A percentile compares a stretch with the other conserved stretches of the same genome.
phyloP scores from a whole-genome alignment of 345 rosid species.

The Eutrema heterophyllum region DNA sequence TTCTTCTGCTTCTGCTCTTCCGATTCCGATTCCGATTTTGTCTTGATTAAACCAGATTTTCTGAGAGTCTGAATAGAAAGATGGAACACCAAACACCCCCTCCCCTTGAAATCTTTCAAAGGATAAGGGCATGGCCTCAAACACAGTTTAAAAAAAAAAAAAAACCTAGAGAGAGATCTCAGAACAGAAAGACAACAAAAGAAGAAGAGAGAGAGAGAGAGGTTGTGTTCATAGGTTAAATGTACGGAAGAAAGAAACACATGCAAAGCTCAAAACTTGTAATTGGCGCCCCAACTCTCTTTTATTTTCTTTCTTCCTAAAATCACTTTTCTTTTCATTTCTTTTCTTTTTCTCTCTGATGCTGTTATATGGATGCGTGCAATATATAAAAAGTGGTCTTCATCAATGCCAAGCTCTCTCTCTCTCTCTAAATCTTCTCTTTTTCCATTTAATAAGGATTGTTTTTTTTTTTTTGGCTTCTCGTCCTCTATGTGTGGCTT shows the following conservation, averaged over 20 bases:
- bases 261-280: conserved; percentile 38
- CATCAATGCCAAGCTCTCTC: conserved; percentile 20
- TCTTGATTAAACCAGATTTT: conserved; percentile 11
- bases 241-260: conserved; percentile 34
- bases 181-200: conserved; percentile 28
- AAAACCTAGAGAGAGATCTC: conserved; percentile 24
- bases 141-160: not conserved
- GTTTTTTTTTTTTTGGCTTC: not conserved
- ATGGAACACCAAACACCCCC: conserved; percentile 55
- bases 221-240: conserved; percentile 7
- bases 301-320: not conserved
- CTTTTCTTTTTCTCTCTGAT: not conserved
- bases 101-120: conserved; percentile 89
- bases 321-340: conserved; percentile 3
- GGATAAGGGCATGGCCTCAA: conserved; percentile 85
- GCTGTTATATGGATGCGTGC: conserved; percentile 63
- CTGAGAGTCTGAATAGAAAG: conserved; percentile 32
- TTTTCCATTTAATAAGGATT: not conserved
- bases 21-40: conserved; percentile 3
- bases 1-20: not conserved
- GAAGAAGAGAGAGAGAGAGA: conserved; percentile 19
- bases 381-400: conserved; percentile 46
- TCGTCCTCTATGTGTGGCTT: conserved; percentile 31
- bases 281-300: conserved; percentile 28
- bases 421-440: conserved; percentile 1